Percentiles rank a stretch among this genome's conserved stretches.
These are phyloP conservation scores for Akanthomyces muscarius DNA, from an alignment of 2,329 filamentous ascomycete species.

Conservation along the genomic window DNA sequence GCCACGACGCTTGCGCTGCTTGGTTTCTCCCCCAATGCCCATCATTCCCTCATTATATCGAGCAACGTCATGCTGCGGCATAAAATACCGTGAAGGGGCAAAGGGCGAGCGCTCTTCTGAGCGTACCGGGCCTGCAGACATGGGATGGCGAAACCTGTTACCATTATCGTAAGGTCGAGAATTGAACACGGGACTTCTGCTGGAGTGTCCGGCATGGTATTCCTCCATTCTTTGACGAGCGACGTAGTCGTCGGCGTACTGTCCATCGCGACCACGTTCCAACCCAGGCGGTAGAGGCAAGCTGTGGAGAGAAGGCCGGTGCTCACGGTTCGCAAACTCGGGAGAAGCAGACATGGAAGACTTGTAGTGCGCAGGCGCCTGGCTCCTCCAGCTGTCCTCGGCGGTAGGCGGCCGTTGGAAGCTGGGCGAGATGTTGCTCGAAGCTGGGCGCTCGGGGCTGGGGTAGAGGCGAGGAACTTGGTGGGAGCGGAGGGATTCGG, in stretches of 20 bases:
- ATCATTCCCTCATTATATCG: slow-evolving; percentile 37
- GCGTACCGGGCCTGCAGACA: slow-evolving; percentile 42
- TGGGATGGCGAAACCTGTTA: slow-evolving; percentile 39
- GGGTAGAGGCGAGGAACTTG: slow-evolving; percentile 46
- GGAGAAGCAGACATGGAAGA: slow-evolving; percentile 22
- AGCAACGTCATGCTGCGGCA: slow-evolving; percentile 37
- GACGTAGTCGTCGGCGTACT: slow-evolving; percentile 29
- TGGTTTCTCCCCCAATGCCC: slow-evolving; percentile 40
- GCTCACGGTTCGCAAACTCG: slow-evolving; percentile 24
- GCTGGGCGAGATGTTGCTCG: slow-evolving; percentile 35
- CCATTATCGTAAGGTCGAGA: slow-evolving; percentile 36
- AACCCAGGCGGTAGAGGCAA: slow-evolving; percentile 36
- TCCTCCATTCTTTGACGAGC: slow-evolving; percentile 4
- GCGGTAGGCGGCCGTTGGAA: slow-evolving; percentile 17
- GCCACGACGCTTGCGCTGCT: slow-evolving; percentile 64
- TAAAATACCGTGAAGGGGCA: slow-evolving; percentile 37
- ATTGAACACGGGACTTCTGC: slow-evolving; percentile 26
- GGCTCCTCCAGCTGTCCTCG: slow-evolving; percentile 14
- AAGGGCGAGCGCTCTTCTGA: slow-evolving; percentile 43
- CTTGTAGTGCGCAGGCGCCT: slow-evolving; percentile 10
- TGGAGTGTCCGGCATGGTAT: neutral
- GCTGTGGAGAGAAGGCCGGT: slow-evolving; percentile 37
- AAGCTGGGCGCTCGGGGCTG: slow-evolving; percentile 30
- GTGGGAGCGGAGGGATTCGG: slow-evolving; percentile 36
- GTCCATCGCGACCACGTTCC: slow-evolving; percentile 29